phyloP scores from a whole-genome alignment of 768 basidiomycete genomes.

The Auriscalpium microsporum region DNA sequence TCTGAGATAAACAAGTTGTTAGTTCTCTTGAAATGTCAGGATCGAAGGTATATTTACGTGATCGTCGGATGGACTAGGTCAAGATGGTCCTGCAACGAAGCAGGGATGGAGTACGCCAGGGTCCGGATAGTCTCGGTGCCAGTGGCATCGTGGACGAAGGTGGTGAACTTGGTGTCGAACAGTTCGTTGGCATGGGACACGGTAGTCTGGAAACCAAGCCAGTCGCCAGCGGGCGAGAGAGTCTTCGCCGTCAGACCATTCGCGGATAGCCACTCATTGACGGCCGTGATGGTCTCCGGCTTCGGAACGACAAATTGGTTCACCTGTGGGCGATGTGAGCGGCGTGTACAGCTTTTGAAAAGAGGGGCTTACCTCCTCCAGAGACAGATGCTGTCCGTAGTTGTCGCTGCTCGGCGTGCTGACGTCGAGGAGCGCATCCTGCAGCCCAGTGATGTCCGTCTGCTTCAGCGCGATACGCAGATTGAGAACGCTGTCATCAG shows the following conservation, averaged over 20 bases:
- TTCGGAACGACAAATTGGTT: constrained; percentile 9
- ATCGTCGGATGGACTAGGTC: constrained; percentile 15
- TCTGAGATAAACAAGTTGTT: background rate
- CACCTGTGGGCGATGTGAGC: constrained; percentile 1
- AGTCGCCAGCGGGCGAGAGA: constrained; percentile 12
- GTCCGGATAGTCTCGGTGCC: constrained; percentile 9
- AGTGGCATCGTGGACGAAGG: constrained; percentile 8
- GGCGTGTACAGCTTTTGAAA: background rate
- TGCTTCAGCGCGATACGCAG: background rate
- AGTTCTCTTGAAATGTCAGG: background rate
- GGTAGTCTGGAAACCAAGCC: constrained; percentile 6
- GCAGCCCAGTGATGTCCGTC: background rate
- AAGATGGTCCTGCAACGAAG: constrained; percentile 6
- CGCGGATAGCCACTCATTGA: constrained; percentile 7
- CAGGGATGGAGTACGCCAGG: constrained; percentile 13
- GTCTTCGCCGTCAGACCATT: constrained; percentile 8
- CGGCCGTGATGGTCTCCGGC: constrained; percentile 5
- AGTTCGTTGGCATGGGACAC: constrained; percentile 12
- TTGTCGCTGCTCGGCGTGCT: background rate
- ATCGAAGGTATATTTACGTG: constrained; percentile 1
- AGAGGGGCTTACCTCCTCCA: constrained; percentile 17
- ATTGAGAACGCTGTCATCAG: background rate
- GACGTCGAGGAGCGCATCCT: constrained; percentile 12
- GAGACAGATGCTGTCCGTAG: background rate
- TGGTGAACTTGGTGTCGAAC: constrained; percentile 8